Base-by-base conservation (phyloP, 2,329 filamentous ascomycete genomes). In the Trichoderma sp. region DNA sequence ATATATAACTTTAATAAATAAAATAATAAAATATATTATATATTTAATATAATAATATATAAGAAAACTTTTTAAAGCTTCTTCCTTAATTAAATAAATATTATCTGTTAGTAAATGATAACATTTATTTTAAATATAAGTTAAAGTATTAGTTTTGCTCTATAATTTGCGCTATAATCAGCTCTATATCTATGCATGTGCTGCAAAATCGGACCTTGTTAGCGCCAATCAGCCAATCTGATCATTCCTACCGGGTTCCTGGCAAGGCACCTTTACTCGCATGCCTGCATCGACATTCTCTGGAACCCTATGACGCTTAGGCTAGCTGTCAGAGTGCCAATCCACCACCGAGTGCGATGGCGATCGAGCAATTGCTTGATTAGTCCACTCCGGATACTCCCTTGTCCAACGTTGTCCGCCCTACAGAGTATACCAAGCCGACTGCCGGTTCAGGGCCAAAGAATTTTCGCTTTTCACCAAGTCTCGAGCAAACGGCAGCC, bases 381-480 rank as follows among this genome's bases (percentile, higher is more conserved):
- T 66, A 58, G 55, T 34, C 28, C 63, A 34, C 21, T 21, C 21
- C 32, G 34, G 55, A 34, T 51, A 26, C 24, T 21, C 6, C 28
- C 49, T 56, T 37, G 56, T 24, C 28, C 34, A n/a, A 18, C n/a
- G 3, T 58, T 18, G n/a, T 49, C 28, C 28, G 28, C 49, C 37
- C 11, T 32, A n/a, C 34, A 43, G 43, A 56, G 6, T 6, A 13
- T 30, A 8, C 28, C 68, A 26, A 66, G 46, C 4, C 71, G 72
- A 43, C 64, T 68, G 59, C 71, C 70, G 69, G 54, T 68, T 8
- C 69, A 69, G 28, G 60, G 46, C 14, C 71, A 74, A 32, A 70
- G 72, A 69, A 61, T 64, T 51, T 61, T 72, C 63, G 66, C 70
- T 34, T 75, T 76, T 63, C 76, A 77, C 32, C 73, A 76, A 56